Conservation (phyloP, 306 rosid species). For the Pyrus pyrifolia region DNA sequence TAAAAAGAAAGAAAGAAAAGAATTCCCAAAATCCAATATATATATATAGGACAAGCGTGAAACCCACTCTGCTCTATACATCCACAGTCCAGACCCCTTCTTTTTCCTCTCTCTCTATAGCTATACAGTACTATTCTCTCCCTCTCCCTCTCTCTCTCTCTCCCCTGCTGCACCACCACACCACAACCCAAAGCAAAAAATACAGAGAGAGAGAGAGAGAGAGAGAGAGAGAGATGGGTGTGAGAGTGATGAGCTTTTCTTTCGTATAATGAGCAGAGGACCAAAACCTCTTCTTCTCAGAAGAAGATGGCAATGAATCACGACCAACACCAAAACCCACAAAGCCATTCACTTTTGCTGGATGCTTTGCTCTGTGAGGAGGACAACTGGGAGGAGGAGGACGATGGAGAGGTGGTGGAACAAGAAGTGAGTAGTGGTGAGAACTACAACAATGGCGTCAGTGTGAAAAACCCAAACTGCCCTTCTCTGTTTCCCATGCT, state of each 20-base stretch:
- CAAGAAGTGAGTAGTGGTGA: not conserved
- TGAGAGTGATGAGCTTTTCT: conserved; percentile 22
- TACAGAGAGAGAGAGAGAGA: not conserved
- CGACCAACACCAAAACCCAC: conserved; percentile 22
- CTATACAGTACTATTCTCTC: not conserved
- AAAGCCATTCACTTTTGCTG: conserved; percentile 30
- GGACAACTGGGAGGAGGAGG: conserved; percentile 59
- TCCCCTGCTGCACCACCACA: conserved; percentile 18
- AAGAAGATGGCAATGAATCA: conserved; percentile 62
- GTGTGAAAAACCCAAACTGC: not conserved
- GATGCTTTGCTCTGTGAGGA: conserved; percentile 75
- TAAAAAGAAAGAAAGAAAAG: not conserved
- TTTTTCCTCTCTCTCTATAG: not conserved
- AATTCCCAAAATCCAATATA: not conserved
- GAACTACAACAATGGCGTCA: conserved; percentile 2
- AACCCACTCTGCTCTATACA: conserved; percentile 40
- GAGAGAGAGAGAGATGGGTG: conserved; percentile 24
- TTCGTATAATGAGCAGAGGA: conserved; percentile 45
- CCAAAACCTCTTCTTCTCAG: conserved; percentile 45
- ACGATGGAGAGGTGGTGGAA: conserved; percentile 19
- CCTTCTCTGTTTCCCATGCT: conserved; percentile 36
- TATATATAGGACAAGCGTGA: conserved; percentile 57
- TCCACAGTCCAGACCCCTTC: not conserved
- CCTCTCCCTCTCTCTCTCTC: not conserved
- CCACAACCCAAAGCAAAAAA: not conserved